These are phyloP conservation scores for Cryptococcus sp. DNA, from an alignment of 1,284 basidiomycete genomes.

Conservation along the genomic window DNA sequence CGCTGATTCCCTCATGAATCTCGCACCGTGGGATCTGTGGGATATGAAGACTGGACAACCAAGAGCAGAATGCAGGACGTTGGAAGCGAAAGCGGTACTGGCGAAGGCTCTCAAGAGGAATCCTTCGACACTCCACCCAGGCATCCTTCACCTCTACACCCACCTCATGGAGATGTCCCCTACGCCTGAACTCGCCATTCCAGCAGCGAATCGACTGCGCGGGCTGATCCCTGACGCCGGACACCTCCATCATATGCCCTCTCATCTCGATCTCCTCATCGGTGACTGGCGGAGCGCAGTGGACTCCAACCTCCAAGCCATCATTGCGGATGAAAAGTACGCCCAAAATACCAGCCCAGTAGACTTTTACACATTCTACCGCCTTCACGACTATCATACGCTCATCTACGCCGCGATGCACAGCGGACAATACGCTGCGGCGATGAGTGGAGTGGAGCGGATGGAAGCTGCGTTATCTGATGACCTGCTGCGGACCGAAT, in stretches of 20 bases:
- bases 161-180: conserved; percentile 48
- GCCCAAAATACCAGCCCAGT: conserved; percentile 8
- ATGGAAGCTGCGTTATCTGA: conserved; percentile 39
- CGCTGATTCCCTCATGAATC: conserved; percentile 43
- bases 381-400: conserved; percentile 44
- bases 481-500: conserved; percentile 24
- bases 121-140: conserved; percentile 30
- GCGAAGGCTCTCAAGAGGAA: conserved; percentile 28
- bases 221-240: conserved; percentile 43
- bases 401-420: conserved; percentile 49
- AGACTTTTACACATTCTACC: conserved; percentile 45
- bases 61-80: conserved; percentile 19
- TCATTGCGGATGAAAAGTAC: conserved; percentile 43
- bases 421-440: conserved; percentile 38
- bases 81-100: conserved; percentile 32
- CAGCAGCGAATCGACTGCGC: conserved; percentile 33
- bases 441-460: conserved; percentile 30
- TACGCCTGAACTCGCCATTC: conserved; percentile 38
- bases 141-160: conserved; percentile 47
- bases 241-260: conserved; percentile 49
- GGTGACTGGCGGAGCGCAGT: conserved; percentile 48
- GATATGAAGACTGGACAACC: conserved; percentile 42
- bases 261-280: conserved; percentile 46
- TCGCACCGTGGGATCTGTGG: conserved; percentile 48
- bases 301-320: conserved; percentile 31